Evolutionary conservation across 768 basidiomycete species (phyloP).

Genomic region (Daedaleopsis nitida): DNA sequence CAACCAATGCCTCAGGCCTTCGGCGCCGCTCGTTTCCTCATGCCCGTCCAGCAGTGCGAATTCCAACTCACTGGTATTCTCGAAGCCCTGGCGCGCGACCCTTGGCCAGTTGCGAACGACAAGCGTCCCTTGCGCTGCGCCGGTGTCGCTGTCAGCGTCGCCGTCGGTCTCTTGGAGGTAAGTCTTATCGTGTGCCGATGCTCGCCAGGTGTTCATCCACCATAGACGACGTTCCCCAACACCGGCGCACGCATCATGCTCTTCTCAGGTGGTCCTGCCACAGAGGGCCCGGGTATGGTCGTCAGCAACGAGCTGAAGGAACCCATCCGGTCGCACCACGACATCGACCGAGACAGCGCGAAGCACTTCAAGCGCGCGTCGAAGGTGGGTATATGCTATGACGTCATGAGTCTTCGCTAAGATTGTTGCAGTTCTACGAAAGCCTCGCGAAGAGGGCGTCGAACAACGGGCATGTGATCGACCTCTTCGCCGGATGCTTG

Average conservation of each 20-base stretch:
- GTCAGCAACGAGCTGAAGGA: constrained; percentile 95
- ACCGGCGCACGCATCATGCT: constrained; percentile 97
- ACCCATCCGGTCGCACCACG: constrained; percentile 97
- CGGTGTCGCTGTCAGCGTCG: constrained; percentile 92
- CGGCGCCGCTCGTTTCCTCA: constrained; percentile 87
- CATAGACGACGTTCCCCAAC: constrained; percentile 84
- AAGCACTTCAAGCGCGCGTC: constrained; percentile 97
- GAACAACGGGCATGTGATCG: constrained; percentile 92
- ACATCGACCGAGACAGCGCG: constrained; percentile 94
- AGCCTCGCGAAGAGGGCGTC: constrained; percentile 89
- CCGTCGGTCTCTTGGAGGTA: constrained; percentile 89
- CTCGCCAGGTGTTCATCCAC: not conserved
- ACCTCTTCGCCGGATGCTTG: constrained; percentile 94
- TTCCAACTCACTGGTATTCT: constrained; percentile 94
- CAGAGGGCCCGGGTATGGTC: constrained; percentile 96
- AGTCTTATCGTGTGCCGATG: constrained; percentile 15
- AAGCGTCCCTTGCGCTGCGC: constrained; percentile 93
- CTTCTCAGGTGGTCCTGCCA: constrained; percentile 93
- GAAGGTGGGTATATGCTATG: constrained; percentile 59
- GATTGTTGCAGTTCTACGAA: constrained; percentile 83
- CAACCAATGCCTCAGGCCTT: constrained; percentile 80
- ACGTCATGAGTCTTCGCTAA: constrained; percentile 7
- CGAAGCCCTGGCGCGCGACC: constrained; percentile 84
- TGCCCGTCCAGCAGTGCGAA: constrained; percentile 91
- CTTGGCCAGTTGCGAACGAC: constrained; percentile 97